Evolutionary conservation across 495 filamentous ascomycete species (phyloP).

Genomic region (Aspergillus funiculosus): DNA sequence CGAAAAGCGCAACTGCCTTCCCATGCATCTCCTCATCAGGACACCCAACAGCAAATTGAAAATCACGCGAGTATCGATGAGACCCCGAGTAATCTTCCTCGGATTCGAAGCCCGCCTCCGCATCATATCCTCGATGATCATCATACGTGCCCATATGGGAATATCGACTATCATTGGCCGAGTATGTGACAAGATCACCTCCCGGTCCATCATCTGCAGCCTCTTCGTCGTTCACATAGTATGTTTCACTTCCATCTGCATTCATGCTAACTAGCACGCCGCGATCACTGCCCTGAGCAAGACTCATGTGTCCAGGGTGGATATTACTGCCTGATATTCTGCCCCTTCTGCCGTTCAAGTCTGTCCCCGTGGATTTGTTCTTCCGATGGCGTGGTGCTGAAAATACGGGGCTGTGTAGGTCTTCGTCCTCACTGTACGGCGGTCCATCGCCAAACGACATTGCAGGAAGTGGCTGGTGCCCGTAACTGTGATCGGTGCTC

Average conservation of each 20-base stretch:
- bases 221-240: constrained; percentile 64
- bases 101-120: constrained; percentile 51
- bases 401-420: constrained; percentile 84
- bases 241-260: constrained; percentile 69
- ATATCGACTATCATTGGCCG: constrained; percentile 56
- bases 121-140: constrained; percentile 52
- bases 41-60: constrained; percentile 90
- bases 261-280: constrained; percentile 62
- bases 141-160: constrained; percentile 41
- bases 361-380: constrained; percentile 61
- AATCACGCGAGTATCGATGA: constrained; percentile 74
- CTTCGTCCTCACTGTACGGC: constrained; percentile 96
- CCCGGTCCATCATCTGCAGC: constrained; percentile 62
- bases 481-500: constrained; percentile 39
- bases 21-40: constrained; percentile 98
- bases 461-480: constrained; percentile 64
- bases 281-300: constrained; percentile 45
- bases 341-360: constrained; percentile 39
- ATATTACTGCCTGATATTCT: constrained; percentile 36
- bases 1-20: constrained; percentile 90
- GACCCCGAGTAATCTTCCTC: constrained; percentile 52
- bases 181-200: constrained; percentile 77
- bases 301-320: constrained; percentile 25
- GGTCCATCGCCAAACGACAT: constrained; percentile 89
- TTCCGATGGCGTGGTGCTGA: constrained; percentile 73